Conservation (phyloP, 345 rosid genomes). For the Jatropha curcas region DNA sequence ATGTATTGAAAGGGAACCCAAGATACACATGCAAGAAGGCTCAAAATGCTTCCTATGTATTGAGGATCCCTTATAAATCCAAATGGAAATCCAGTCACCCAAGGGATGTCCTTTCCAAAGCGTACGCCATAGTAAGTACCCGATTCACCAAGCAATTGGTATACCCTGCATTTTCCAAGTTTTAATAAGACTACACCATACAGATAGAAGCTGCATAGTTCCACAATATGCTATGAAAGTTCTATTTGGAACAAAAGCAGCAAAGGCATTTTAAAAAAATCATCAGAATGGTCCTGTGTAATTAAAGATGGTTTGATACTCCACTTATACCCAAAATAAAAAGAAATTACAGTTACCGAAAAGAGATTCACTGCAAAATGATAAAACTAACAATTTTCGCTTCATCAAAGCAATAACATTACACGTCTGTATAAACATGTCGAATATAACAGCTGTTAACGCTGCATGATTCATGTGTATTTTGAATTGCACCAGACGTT, state of each 20-base stretch:
- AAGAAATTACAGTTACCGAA: background rate
- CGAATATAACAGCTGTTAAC: background rate
- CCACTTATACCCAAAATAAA: background rate
- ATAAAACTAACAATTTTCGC: background rate
- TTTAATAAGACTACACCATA: background rate
- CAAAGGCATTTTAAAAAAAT: background rate
- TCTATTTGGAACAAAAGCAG: background rate
- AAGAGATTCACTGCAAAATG: background rate
- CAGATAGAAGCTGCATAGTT: conserved; percentile 8
- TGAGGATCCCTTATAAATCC: conserved; percentile 91
- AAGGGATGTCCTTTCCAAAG: conserved; percentile 72
- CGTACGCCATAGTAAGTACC: conserved; percentile 90
- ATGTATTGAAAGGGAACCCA: conserved; percentile 89
- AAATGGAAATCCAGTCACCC: conserved; percentile 86
- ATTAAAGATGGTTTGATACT: background rate
- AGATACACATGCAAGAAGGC: conserved; percentile 66
- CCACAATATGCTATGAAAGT: background rate
- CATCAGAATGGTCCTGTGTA: too few species aligned
- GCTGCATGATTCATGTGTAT: background rate
- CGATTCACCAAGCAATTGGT: conserved; percentile 84
- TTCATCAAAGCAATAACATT: background rate
- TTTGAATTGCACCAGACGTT: background rate
- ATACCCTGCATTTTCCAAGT: conserved; percentile 55
- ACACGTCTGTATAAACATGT: background rate
- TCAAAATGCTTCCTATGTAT: conserved; percentile 81